phyloP scores from a whole-genome alignment of 768 basidiomycete species.

The Leccinum longicurvipes region DNA sequence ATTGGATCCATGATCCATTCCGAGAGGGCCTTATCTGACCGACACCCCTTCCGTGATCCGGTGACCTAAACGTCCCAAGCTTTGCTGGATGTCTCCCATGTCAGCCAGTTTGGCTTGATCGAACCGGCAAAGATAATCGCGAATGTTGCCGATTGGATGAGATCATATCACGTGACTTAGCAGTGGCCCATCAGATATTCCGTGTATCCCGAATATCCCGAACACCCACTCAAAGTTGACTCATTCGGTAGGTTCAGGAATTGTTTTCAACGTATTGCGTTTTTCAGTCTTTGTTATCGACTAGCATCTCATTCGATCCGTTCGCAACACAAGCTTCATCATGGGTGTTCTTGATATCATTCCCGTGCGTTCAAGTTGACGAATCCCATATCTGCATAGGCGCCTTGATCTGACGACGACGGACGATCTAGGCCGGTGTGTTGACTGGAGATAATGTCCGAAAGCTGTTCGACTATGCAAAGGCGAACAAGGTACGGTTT shows the following conservation, averaged over 20 bases:
- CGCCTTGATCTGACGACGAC: slow-evolving; percentile 3
- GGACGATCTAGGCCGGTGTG: slow-evolving; percentile 71
- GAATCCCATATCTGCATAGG: background rate
- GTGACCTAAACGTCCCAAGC: too few relatives aligned
- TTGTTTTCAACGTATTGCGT: background rate
- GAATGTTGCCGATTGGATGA: background rate
- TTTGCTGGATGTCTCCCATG: too few relatives aligned
- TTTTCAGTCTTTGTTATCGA: background rate
- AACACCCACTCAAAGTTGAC: background rate
- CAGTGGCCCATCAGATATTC: background rate
- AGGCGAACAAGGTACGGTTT: slow-evolving; percentile 68
- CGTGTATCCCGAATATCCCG: background rate
- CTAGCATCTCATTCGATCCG: slow-evolving; percentile 11
- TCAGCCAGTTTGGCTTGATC: too few relatives aligned
- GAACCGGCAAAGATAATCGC: background rate
- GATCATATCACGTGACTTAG: slow-evolving; percentile 11
- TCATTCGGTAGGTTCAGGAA: slow-evolving; percentile 15
- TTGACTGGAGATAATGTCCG: slow-evolving; percentile 93
- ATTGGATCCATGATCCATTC: too few relatives aligned
- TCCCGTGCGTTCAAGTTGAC: slow-evolving; percentile 65
- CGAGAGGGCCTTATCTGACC: too few relatives aligned
- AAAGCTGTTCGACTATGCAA: slow-evolving; percentile 94
- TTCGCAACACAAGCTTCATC: slow-evolving; percentile 6
- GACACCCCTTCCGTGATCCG: too few relatives aligned
- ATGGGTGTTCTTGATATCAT: slow-evolving; percentile 87